Evolutionary conservation across 1,284 basidiomycete genomes (phyloP).

Genomic region (Bjerkandera adusta): DNA sequence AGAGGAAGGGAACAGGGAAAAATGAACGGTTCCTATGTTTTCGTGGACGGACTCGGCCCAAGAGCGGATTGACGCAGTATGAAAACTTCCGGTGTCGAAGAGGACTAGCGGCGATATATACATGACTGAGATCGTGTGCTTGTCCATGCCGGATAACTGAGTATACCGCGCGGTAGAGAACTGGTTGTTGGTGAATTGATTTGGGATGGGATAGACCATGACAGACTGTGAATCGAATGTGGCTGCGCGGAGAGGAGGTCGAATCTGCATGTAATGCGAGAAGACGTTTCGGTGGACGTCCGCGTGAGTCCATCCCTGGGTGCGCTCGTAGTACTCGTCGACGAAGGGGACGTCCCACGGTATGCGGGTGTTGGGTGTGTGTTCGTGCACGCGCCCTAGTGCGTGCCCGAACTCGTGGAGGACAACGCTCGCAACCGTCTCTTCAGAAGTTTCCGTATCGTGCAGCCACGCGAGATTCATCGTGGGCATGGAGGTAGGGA

Average conservation of each 20-base stretch:
- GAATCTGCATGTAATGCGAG: neutral
- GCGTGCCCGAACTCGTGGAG: conserved; percentile 4
- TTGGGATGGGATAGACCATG: neutral
- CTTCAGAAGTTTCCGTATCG: neutral
- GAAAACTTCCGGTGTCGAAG: neutral
- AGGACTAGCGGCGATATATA: neutral
- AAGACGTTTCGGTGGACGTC: neutral
- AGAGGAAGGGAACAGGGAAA: neutral
- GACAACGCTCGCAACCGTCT: neutral
- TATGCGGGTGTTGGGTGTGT: neutral
- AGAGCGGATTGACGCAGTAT: neutral
- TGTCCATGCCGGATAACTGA: neutral
- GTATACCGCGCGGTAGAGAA: neutral
- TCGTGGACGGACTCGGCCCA: neutral
- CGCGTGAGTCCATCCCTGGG: neutral
- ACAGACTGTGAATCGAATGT: neutral
- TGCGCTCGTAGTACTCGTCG: neutral
- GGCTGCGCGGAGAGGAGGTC: too few species aligned
- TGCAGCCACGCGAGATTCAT: conserved; percentile 2
- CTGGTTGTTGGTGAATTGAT: neutral
- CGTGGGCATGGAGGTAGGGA: neutral
- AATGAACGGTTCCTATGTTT: neutral
- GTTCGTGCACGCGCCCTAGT: conserved; percentile 3
- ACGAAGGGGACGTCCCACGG: neutral
- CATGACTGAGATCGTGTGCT: neutral